phyloP scores from a whole-genome alignment of 345 rosid genomes.

The Mercurialis annua region DNA sequence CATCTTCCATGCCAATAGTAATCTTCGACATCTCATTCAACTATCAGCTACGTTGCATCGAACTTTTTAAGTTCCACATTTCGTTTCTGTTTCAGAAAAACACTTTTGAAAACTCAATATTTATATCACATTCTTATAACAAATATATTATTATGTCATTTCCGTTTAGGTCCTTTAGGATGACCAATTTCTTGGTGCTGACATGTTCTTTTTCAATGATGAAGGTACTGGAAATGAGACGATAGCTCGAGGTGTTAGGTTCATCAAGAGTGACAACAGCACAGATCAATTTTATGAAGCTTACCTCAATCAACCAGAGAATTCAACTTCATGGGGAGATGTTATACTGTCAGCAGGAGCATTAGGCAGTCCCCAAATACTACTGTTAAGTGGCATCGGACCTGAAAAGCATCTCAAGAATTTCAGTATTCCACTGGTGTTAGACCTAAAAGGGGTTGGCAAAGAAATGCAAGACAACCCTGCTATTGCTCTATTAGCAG shows the following conservation, averaged over 20 bases:
- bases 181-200: constrained; percentile 1
- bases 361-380: constrained; percentile 72
- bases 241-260: constrained; percentile 48
- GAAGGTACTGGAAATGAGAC: constrained; percentile 41
- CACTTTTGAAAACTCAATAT: no score
- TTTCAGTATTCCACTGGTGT: constrained; percentile 40
- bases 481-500: constrained; percentile 39
- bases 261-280: constrained; percentile 51
- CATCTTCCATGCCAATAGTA: constrained; percentile 38
- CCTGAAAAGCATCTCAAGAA: constrained; percentile 44
- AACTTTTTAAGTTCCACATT: no score
- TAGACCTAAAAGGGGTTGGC: constrained; percentile 46
- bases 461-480: constrained; percentile 65
- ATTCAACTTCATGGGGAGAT: constrained; percentile 37
- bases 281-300: constrained; percentile 41
- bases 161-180: neutral
- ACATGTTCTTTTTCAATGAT: neutral
- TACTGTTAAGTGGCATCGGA: constrained; percentile 66
- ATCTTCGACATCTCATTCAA: neutral
- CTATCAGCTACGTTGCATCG: neutral
- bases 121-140: no score
- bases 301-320: constrained; percentile 40
- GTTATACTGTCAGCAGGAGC: constrained; percentile 75
- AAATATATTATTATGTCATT: no score
- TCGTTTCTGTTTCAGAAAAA: no score